phyloP scores from a whole-genome alignment of 768 basidiomycete genomes.

The Boletus speciosus region DNA sequence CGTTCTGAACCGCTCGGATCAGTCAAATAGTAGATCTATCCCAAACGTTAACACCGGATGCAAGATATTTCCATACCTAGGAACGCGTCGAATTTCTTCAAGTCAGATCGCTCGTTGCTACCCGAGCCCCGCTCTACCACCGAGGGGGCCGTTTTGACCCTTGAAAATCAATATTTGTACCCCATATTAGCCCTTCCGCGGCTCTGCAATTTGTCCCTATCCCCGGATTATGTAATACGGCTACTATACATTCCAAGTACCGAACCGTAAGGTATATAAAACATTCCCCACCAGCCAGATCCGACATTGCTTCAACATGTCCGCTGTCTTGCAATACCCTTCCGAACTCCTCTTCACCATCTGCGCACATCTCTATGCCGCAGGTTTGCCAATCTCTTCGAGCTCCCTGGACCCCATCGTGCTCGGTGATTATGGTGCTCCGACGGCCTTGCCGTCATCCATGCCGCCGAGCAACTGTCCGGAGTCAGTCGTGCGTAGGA shows the following conservation, averaged over 20 bases:
- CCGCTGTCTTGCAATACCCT: conserved; percentile 49
- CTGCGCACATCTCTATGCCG: conserved; percentile 66
- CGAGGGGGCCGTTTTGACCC: too few relatives aligned
- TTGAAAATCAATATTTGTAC: too few relatives aligned
- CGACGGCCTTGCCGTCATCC: conserved; percentile 70
- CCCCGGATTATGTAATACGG: too few relatives aligned
- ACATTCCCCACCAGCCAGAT: background rate
- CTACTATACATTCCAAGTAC: background rate
- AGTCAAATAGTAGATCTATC: too few relatives aligned
- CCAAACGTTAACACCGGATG: too few relatives aligned
- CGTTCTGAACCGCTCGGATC: too few relatives aligned
- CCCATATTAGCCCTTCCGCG: too few relatives aligned
- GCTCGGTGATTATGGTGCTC: conserved; percentile 38
- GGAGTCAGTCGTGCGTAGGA: conserved; percentile 59
- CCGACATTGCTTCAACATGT: conserved; percentile 12
- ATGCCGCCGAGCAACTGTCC: conserved; percentile 68
- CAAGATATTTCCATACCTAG: too few relatives aligned
- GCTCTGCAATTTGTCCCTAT: too few relatives aligned
- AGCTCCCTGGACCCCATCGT: conserved; percentile 73
- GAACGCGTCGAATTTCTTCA: too few relatives aligned
- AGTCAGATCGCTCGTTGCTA: too few relatives aligned
- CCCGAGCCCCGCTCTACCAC: too few relatives aligned
- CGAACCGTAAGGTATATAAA: conserved; percentile 10
- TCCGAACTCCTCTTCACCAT: conserved; percentile 70
- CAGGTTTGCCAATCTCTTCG: conserved; percentile 50